These are phyloP conservation scores for Rhizopogon vulgaris DNA, from an alignment of 768 basidiomycete genomes.

Conservation along the genomic window DNA sequence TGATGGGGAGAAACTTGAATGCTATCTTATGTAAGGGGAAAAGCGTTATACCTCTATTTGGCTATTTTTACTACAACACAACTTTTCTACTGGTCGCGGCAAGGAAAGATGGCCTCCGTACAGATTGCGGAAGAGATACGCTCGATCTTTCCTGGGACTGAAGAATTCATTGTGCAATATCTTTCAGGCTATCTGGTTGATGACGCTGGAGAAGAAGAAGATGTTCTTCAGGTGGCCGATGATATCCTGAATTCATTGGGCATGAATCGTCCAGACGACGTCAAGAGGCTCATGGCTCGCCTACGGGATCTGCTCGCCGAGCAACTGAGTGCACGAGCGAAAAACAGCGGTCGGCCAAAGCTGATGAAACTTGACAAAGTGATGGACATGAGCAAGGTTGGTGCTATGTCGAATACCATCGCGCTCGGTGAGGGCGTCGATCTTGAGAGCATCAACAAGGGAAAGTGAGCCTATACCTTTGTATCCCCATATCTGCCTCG, in stretches of 20 bases:
- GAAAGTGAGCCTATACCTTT: slow-evolving; percentile 54
- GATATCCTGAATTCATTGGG: slow-evolving; percentile 74
- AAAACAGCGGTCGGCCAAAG: slow-evolving; percentile 56
- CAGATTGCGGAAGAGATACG: slow-evolving; percentile 81
- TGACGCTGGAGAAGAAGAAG: slow-evolving; percentile 85
- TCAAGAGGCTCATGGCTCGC: slow-evolving; percentile 62
- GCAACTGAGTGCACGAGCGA: slow-evolving; percentile 51
- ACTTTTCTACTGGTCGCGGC: neutral
- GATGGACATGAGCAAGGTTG: slow-evolving; percentile 80
- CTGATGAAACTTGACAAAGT: slow-evolving; percentile 77
- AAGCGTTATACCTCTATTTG: too few relatives aligned
- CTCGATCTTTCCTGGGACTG: slow-evolving; percentile 61
- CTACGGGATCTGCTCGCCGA: slow-evolving; percentile 62
- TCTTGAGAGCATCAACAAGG: slow-evolving; percentile 89
- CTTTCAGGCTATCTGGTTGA: slow-evolving; percentile 85
- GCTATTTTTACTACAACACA: too few relatives aligned
- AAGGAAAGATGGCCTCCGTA: slow-evolving; percentile 50
- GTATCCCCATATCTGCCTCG: neutral
- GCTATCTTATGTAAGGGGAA: too few relatives aligned
- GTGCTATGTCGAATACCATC: slow-evolving; percentile 72
- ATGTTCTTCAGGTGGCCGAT: slow-evolving; percentile 71
- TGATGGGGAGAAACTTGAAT: too few relatives aligned
- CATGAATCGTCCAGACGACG: slow-evolving; percentile 47
- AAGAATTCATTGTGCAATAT: slow-evolving; percentile 83
- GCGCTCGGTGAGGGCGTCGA: slow-evolving; percentile 80